Percentiles rank a stretch among this genome's conserved stretches.
phyloP scores from a whole-genome alignment of 805 yeast species.

The Candida easanensis region DNA sequence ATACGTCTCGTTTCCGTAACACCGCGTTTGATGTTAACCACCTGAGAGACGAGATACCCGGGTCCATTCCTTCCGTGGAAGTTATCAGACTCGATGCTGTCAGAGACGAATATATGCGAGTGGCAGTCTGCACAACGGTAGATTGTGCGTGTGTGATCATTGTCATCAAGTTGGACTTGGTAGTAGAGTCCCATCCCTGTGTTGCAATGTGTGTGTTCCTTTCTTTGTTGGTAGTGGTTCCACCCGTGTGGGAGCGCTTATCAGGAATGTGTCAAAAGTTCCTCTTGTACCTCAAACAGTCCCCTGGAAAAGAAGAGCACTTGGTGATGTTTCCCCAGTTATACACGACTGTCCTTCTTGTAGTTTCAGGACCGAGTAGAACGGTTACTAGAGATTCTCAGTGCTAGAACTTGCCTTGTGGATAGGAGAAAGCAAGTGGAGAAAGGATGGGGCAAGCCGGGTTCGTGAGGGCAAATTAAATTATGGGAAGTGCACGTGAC shows the following conservation, averaged over 20 bases:
- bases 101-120: constrained; percentile 21
- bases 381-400: neutral
- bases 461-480: too few species aligned
- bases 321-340: too few species aligned
- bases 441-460: neutral
- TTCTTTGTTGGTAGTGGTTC: neutral
- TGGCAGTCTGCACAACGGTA: constrained; percentile 21
- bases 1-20: constrained; percentile 41
- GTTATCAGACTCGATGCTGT: constrained; percentile 27
- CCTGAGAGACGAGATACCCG: constrained; percentile 51
- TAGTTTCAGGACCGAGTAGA: too few species aligned
- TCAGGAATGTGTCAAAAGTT: constrained; percentile 7
- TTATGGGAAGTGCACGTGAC: neutral
- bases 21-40: constrained; percentile 41
- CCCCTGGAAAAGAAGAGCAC: too few species aligned
- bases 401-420: too few species aligned
- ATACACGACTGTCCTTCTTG: too few species aligned
- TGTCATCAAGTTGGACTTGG: constrained; percentile 17
- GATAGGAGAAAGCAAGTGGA: neutral
- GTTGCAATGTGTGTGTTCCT: neutral
- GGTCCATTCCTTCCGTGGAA: constrained; percentile 58
- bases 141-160: constrained; percentile 13
- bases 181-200: constrained; percentile 21
- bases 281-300: too few species aligned
- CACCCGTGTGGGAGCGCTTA: neutral